phyloP scores from a whole-genome alignment of 2,329 filamentous ascomycete species.

The Teratosphaeria gauchensis region DNA sequence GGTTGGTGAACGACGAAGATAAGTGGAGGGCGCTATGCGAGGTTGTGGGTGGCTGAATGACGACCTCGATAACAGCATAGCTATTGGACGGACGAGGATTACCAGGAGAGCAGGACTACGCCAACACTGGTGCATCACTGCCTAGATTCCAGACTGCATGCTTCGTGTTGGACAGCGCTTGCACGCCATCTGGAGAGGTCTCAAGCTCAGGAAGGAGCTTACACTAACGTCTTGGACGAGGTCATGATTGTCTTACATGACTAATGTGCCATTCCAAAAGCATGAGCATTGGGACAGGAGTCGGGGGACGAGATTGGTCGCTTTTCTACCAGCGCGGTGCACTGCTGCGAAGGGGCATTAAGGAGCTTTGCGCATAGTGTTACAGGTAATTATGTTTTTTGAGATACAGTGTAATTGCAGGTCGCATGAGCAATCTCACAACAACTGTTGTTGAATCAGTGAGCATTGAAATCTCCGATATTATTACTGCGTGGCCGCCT shows the following conservation, averaged over 20 bases:
- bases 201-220: background rate
- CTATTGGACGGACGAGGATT: background rate
- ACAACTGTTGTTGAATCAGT: no score
- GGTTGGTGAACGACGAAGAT: constrained; percentile 54
- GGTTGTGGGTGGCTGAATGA: constrained; percentile 23
- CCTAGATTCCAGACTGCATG: background rate
- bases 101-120: background rate
- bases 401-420: background rate
- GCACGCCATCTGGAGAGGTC: background rate
- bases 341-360: background rate
- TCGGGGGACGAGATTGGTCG: background rate
- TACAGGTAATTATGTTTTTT: background rate
- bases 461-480: no score
- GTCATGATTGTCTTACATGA: background rate
- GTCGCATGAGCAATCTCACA: background rate
- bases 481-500: no score
- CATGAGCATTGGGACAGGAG: background rate
- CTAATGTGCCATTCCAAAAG: background rate
- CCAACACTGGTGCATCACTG: background rate
- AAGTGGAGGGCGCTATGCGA: constrained; percentile 36
- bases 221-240: background rate
- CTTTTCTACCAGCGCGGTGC: background rate
- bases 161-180: background rate
- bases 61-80: background rate
- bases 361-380: background rate